Evolutionary conservation across 345 rosid species (phyloP).

Genomic region (Salix udensis): DNA sequence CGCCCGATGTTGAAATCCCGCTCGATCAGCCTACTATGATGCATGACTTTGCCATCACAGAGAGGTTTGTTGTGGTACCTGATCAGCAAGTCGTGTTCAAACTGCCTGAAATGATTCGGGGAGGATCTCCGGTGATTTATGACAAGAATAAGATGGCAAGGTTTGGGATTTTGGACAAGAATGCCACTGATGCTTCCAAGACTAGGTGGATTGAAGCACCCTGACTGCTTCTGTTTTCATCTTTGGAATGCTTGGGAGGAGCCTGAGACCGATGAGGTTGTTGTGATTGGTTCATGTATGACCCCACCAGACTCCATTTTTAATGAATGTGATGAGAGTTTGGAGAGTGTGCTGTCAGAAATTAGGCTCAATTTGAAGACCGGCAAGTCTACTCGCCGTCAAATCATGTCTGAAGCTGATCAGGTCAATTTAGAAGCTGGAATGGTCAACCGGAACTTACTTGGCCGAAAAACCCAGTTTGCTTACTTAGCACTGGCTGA

Average conservation of each 20-base stretch:
- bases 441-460: conserved; percentile 78
- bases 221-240: conserved; percentile 90
- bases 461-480: conserved; percentile 68
- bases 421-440: conserved; percentile 93
- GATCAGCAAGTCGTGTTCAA: conserved; percentile 90
- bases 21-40: conserved; percentile 77
- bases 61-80: conserved; percentile 69
- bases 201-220: conserved; percentile 68
- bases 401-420: conserved; percentile 42
- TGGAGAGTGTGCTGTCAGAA: conserved; percentile 73
- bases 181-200: conserved; percentile 37
- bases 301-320: conserved; percentile 97
- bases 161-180: conserved; percentile 71
- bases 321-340: conserved; percentile 80
- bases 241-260: conserved; percentile 98
- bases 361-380: conserved; percentile 76
- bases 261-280: conserved; percentile 70
- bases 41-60: conserved; percentile 83
- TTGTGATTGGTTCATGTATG: conserved; percentile 90
- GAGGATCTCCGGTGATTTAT: conserved; percentile 83
- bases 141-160: conserved; percentile 66
- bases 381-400: conserved; percentile 69
- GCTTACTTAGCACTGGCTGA: conserved; percentile 89
- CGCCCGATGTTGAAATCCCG: conserved; percentile 63
- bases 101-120: conserved; percentile 66